A percentile compares a stretch with the other conserved stretches of the same genome.
Conservation (phyloP, 306 rosid species). For the Hippophae rhamnoides region DNA sequence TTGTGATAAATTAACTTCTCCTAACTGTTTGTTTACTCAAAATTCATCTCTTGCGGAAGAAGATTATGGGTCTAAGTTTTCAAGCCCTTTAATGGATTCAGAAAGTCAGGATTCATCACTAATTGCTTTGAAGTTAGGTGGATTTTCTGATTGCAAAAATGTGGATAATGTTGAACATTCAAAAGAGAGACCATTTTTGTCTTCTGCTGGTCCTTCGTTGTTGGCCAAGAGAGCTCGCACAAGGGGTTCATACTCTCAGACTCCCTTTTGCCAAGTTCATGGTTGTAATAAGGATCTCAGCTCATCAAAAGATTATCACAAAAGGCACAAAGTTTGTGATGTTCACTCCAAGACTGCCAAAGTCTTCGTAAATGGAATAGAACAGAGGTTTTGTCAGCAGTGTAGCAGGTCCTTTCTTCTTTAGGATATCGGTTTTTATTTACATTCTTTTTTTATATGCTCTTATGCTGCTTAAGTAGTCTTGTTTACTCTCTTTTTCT, state of each 20-base stretch:
- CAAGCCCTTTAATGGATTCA: slow-evolving; percentile 45
- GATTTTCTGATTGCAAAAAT: slow-evolving; percentile 46
- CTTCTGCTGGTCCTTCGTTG: slow-evolving; percentile 55
- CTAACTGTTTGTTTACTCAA: slow-evolving; percentile 10
- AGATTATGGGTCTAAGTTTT: slow-evolving; percentile 46
- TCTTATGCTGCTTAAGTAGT: slow-evolving; percentile 1
- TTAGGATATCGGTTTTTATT: slow-evolving; percentile 14
- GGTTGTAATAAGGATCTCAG: slow-evolving; percentile 83
- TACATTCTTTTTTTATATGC: slow-evolving; percentile 10
- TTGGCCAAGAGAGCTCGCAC: slow-evolving; percentile 49
- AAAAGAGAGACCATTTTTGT: slow-evolving; percentile 35
- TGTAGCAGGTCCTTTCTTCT: slow-evolving; percentile 67
- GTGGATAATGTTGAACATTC: slow-evolving; percentile 25
- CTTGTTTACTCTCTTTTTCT: too few species aligned
- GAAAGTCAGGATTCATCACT: slow-evolving; percentile 45
- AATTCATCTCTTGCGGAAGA: slow-evolving; percentile 32
- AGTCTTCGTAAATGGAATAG: slow-evolving; percentile 70
- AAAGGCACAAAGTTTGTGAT: slow-evolving; percentile 91
- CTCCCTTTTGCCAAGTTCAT: slow-evolving; percentile 69
- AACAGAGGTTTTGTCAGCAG: slow-evolving; percentile 93
- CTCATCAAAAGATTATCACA: slow-evolving; percentile 74
- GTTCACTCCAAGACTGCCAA: slow-evolving; percentile 74
- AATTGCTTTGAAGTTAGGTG: slow-evolving; percentile 73
- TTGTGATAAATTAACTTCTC: slow-evolving; percentile 24
- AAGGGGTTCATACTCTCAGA: slow-evolving; percentile 38